Percentiles rank a stretch among this genome's conserved stretches.
Conservation (phyloP, 2,329 filamentous ascomycete genomes). For the Sphaerulina musiva region DNA sequence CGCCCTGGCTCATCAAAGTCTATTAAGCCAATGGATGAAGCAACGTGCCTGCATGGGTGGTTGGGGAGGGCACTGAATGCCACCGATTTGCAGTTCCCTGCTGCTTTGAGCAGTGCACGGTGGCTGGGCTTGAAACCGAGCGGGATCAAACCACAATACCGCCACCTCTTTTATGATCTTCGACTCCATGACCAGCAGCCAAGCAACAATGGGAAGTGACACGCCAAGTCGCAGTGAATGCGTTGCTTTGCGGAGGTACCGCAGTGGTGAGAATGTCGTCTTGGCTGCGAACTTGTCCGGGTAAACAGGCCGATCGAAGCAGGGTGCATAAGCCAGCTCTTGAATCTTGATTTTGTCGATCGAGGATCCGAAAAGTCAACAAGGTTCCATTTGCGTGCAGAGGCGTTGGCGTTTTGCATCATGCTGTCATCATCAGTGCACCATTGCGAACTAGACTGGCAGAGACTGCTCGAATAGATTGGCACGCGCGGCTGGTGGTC, state of each 20-base stretch:
- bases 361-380: neutral
- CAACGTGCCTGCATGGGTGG: neutral
- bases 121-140: neutral
- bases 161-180: neutral
- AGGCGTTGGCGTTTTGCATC: neutral
- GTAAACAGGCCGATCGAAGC: neutral
- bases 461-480: neutral
- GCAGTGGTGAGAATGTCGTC: neutral
- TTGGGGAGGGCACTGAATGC: no score
- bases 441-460: neutral
- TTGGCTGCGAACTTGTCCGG: neutral
- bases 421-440: neutral
- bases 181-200: neutral
- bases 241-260: neutral
- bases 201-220: neutral
- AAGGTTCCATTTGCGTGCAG: neutral
- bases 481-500: neutral
- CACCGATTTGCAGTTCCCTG: neutral
- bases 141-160: neutral
- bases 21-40: neutral
- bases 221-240: neutral
- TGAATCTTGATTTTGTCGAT: neutral
- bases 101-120: neutral
- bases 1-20: neutral
- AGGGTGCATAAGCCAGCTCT: neutral